Conservation (phyloP, 441 rosid species). For the Syzygium syzygioides region DNA sequence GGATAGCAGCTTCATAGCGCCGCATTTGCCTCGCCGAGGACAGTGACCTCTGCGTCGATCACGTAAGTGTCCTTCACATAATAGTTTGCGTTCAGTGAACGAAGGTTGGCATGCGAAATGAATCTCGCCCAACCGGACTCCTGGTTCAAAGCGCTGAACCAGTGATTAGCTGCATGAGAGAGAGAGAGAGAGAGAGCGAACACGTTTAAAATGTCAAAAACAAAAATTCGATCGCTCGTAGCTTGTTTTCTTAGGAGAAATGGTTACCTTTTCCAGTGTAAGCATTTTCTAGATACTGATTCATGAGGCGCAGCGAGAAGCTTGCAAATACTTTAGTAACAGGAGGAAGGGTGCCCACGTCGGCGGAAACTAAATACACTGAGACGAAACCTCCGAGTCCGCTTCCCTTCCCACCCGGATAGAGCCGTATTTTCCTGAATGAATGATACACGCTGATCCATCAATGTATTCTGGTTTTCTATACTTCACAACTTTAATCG, state of each 20-base stretch:
- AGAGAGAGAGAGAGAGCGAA: neutral
- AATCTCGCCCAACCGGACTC: conserved; percentile 17
- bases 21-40: conserved; percentile 10
- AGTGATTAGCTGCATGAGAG: neutral
- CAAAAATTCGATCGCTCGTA: neutral
- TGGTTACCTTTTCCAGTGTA: conserved; percentile 36
- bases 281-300: conserved; percentile 27
- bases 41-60: conserved; percentile 18
- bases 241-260: neutral
- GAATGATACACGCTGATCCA: neutral
- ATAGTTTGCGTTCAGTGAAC: neutral
- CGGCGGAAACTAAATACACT: conserved; percentile 26
- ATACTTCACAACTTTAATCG: neutral
- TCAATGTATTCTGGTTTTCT: neutral
- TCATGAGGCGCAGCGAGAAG: conserved; percentile 23
- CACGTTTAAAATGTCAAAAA: too few relatives aligned
- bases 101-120: neutral
- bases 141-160: conserved; percentile 7
- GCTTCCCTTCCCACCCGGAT: conserved; percentile 24
- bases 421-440: conserved; percentile 31
- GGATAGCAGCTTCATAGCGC: neutral
- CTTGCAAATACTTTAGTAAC: conserved; percentile 22
- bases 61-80: conserved; percentile 1
- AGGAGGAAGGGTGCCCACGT: conserved; percentile 6
- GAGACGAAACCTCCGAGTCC: conserved; percentile 25